A percentile compares a stretch with the other conserved stretches of the same genome.
phyloP scores from a whole-genome alignment of 2,329 filamentous ascomycete genomes.

The Immersiporthe knoxdaviesiana region DNA sequence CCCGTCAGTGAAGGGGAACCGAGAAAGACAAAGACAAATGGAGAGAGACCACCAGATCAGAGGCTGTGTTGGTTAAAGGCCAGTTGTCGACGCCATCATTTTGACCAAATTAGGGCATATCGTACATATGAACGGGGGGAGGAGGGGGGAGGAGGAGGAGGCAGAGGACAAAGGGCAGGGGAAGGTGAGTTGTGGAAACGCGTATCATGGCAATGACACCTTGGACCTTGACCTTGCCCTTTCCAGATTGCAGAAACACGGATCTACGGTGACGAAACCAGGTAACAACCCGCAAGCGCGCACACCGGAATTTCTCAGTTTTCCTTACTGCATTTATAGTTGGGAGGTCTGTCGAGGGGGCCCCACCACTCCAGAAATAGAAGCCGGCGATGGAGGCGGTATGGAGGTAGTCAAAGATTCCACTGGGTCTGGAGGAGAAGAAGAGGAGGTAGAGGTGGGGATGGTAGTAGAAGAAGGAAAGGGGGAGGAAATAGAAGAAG shows the following conservation, averaged over 20 bases:
- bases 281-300: background rate
- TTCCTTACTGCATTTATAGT: slow-evolving; percentile 23
- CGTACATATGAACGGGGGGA: background rate
- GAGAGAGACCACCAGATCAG: background rate
- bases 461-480: background rate
- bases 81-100: background rate
- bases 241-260: background rate
- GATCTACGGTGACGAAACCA: background rate
- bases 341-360: slow-evolving; percentile 15
- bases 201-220: background rate
- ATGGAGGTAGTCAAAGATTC: slow-evolving; percentile 8
- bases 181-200: background rate
- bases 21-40: background rate
- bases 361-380: slow-evolving; percentile 10
- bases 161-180: too few species aligned
- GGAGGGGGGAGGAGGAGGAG: background rate
- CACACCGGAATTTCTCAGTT: background rate
- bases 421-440: slow-evolving; percentile 18
- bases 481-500: slow-evolving; percentile 5
- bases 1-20: too few species aligned
- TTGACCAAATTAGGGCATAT: background rate
- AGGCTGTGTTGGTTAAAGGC: background rate
- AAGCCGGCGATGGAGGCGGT: background rate
- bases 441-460: slow-evolving; percentile 13
- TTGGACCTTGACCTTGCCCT: background rate